Percentiles rank a stretch among this genome's conserved stretches.
Evolutionary conservation across 2,329 filamentous ascomycete genomes (phyloP).

Genomic region (Ophiosphaerella korrae): DNA sequence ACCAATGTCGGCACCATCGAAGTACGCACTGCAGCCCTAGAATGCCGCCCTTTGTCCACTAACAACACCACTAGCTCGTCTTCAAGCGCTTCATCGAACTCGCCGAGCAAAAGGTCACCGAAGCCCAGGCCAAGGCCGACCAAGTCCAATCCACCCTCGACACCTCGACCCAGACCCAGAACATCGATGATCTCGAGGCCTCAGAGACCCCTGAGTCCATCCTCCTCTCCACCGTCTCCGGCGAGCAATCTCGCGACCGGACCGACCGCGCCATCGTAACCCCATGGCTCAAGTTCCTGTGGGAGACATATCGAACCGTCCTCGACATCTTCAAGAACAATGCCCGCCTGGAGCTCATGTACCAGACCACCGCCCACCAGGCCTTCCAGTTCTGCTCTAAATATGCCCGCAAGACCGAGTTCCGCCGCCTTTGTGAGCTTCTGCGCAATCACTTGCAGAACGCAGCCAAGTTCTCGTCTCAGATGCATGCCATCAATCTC

Average conservation of each 20-base stretch:
- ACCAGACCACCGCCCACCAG: constrained; percentile 96
- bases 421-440: constrained; percentile 96
- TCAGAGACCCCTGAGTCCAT: constrained; percentile 98
- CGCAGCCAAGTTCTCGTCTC: constrained; percentile 96
- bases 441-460: constrained; percentile 98
- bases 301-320: constrained; percentile 98
- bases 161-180: constrained; percentile 71
- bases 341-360: constrained; percentile 94
- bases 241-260: constrained; percentile 94
- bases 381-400: constrained; percentile 99
- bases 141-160: constrained; percentile 90
- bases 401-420: constrained; percentile 98
- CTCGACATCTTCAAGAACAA: constrained; percentile 99
- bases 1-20: constrained; percentile 98
- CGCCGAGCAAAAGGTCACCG: constrained; percentile 93
- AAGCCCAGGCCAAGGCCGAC: constrained; percentile 93
- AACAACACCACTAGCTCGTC: constrained; percentile 62
- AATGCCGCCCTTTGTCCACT: constrained; percentile 5
- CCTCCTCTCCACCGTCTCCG: constrained; percentile 94
- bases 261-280: constrained; percentile 98
- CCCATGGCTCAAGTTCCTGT: constrained; percentile 98
- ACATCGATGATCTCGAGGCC: constrained; percentile 93
- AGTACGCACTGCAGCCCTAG: constrained; percentile 55
- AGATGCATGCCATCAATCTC: constrained; percentile 99
- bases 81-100: constrained; percentile 98